Conservation (phyloP, 78 protist species). For the Dictyostelium capitatum region DNA sequence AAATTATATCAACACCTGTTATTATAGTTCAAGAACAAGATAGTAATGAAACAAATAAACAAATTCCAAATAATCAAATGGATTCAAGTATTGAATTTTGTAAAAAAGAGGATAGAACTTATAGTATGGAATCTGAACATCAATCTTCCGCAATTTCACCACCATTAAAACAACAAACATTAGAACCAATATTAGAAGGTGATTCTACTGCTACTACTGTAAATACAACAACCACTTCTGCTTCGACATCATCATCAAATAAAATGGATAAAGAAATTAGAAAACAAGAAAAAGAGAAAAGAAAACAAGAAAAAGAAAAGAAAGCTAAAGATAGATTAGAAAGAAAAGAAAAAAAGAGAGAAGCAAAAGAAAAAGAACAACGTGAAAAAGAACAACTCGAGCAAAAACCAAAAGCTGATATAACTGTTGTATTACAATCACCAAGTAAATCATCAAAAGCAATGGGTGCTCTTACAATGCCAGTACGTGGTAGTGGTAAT, state of each 20-base stretch:
- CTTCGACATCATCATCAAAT: neutral
- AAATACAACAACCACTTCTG: neutral
- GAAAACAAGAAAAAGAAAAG: slow-evolving; percentile 39
- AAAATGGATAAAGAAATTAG: slow-evolving; percentile 7
- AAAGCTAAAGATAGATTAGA: slow-evolving; percentile 25
- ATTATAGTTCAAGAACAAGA: neutral
- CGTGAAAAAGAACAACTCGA: slow-evolving; percentile 16
- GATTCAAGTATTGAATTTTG: neutral
- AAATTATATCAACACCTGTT: neutral
- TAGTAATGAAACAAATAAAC: neutral
- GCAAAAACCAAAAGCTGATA: slow-evolving; percentile 43
- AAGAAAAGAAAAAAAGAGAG: slow-evolving; percentile 40
- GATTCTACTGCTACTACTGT: neutral
- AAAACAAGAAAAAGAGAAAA: slow-evolving; percentile 25
- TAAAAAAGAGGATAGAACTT: neutral
- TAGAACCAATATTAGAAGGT: neutral
- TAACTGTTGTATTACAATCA: slow-evolving; percentile 48
- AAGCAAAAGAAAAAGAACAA: slow-evolving; percentile 20
- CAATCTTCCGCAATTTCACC: neutral
- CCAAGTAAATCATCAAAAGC: slow-evolving; percentile 19
- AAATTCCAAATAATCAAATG: slow-evolving; percentile 3
- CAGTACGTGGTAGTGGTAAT: slow-evolving; percentile 37
- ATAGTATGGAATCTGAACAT: neutral
- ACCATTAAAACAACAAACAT: neutral
- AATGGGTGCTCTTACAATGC: slow-evolving; percentile 32